Conservation (phyloP, 306 rosid genomes). For the Cucurbita ficifolia region DNA sequence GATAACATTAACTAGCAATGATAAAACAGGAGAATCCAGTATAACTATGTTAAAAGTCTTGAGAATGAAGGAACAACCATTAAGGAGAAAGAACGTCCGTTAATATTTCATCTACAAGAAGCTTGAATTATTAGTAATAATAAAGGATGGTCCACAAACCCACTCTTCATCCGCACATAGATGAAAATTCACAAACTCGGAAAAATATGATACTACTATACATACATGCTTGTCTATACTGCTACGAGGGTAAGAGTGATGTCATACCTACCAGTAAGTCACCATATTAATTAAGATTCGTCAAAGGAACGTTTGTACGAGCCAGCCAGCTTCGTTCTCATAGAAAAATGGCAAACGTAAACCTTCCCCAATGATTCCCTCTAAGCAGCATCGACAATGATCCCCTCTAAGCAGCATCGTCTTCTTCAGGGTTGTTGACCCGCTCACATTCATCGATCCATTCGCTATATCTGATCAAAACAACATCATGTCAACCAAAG, state of each 20-base stretch:
- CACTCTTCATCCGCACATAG: background rate
- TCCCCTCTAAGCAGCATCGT: constrained; percentile 33
- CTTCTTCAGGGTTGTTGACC: constrained; percentile 62
- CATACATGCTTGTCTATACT: background rate
- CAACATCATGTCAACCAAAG: background rate
- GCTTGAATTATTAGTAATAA: background rate
- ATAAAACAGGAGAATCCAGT: too few species aligned
- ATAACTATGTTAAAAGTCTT: background rate
- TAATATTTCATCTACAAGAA: background rate
- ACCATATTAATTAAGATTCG: background rate
- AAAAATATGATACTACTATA: background rate
- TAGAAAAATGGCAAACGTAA: background rate
- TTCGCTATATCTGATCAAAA: constrained; percentile 66
- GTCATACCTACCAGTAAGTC: background rate
- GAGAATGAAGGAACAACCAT: background rate
- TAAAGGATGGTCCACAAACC: background rate
- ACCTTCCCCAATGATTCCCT: background rate
- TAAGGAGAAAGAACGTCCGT: background rate
- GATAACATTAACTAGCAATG: too few species aligned
- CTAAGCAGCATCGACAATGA: constrained; percentile 31
- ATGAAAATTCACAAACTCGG: too few species aligned
- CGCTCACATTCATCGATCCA: constrained; percentile 95
- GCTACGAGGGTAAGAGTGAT: background rate
- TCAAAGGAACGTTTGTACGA: background rate
- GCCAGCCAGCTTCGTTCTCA: background rate